Conservation (phyloP, 1,284 basidiomycete genomes). For the Ganoderma boninense region DNA sequence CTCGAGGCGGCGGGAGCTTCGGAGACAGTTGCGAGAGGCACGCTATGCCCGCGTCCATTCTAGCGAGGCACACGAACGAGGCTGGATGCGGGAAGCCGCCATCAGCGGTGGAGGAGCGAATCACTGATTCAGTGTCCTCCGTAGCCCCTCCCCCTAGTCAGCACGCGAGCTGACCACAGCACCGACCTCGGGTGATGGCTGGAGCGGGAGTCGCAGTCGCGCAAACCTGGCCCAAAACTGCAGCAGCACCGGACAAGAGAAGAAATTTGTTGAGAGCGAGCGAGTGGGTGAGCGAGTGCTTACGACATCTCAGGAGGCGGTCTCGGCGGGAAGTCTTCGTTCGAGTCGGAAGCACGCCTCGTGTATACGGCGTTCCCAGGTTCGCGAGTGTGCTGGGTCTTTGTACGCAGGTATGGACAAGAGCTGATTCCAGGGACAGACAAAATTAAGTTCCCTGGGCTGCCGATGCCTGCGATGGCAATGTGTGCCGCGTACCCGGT, state of each 20-base stretch:
- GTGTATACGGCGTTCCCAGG: neutral
- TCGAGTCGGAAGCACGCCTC: neutral
- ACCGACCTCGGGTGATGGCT: conserved; percentile 2
- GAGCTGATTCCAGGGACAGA: neutral
- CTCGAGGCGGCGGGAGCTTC: neutral
- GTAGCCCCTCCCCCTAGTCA: neutral
- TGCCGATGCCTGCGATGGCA: neutral
- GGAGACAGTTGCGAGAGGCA: conserved; percentile 4
- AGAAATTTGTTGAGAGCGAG: neutral
- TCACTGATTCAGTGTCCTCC: conserved; percentile 4
- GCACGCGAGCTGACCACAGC: neutral
- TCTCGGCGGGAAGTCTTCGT: neutral
- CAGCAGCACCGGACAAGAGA: neutral
- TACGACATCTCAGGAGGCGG: neutral
- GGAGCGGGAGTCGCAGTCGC: neutral
- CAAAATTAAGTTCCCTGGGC: neutral
- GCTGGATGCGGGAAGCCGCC: neutral
- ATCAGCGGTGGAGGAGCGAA: neutral
- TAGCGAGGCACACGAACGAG: neutral
- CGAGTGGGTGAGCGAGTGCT: neutral
- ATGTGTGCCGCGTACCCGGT: neutral
- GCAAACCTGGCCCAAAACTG: neutral
- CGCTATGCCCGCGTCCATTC: neutral
- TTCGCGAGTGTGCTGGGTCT: neutral
- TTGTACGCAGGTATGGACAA: neutral